Percentiles rank a stretch among this genome's conserved stretches.
phyloP scores from a whole-genome alignment of 148 eudicot genomes.

The Rhododendron griersonianum region DNA sequence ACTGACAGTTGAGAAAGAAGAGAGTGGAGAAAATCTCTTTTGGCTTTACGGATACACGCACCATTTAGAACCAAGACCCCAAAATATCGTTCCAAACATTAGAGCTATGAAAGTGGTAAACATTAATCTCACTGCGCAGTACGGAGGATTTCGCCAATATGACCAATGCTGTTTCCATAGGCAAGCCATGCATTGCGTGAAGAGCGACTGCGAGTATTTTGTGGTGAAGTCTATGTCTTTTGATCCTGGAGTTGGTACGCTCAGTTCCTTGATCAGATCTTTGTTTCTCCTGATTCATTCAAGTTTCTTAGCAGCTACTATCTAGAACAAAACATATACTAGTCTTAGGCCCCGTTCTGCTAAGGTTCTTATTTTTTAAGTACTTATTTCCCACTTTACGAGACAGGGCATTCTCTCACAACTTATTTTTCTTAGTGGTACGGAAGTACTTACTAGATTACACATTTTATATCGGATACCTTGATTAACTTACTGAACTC shows the following conservation, averaged over 20 bases:
- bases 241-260: slow-evolving; percentile 40
- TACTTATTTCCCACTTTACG: no score
- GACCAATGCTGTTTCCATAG: slow-evolving; percentile 59
- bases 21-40: background rate
- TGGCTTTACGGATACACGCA: background rate
- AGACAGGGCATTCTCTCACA: no score
- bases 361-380: no score
- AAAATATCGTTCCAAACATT: slow-evolving; percentile 48
- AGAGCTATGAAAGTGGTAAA: slow-evolving; percentile 38
- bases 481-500: background rate
- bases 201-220: slow-evolving; percentile 35
- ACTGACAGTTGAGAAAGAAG: background rate
- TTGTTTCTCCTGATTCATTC: slow-evolving; percentile 42
- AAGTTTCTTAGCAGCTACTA: background rate
- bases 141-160: slow-evolving; percentile 53
- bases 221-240: slow-evolving; percentile 39
- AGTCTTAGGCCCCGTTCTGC: no score
- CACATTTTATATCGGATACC: no score
- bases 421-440: no score
- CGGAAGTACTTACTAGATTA: no score
- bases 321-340: no score
- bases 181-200: slow-evolving; percentile 52
- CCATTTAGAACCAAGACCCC: slow-evolving; percentile 46
- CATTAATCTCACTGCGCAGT: slow-evolving; percentile 37
- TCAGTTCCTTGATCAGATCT: slow-evolving; percentile 42